Evolutionary conservation across 441 rosid genomes (phyloP).

Genomic region (Dalechampia spathulata): DNA sequence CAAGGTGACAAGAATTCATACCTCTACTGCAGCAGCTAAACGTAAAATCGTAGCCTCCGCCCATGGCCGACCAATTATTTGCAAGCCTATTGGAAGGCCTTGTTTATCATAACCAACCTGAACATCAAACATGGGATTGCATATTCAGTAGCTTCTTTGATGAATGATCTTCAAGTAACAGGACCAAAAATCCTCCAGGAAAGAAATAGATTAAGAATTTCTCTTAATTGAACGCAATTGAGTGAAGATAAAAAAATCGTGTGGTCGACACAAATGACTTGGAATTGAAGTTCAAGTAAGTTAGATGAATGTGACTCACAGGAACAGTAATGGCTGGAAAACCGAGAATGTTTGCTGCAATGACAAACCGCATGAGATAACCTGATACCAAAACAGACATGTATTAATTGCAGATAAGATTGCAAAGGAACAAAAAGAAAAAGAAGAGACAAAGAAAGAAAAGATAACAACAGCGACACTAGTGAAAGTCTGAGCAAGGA

Average conservation of each 20-base stretch:
- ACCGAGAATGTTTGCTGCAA: constrained; percentile 70
- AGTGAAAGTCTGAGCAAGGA: constrained; percentile 20
- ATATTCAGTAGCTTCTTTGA: background rate
- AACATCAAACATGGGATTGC: constrained; percentile 1
- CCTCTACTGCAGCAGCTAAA: constrained; percentile 75
- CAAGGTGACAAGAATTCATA: constrained; percentile 11
- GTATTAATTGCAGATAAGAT: background rate
- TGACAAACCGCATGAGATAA: constrained; percentile 63
- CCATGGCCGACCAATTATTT: constrained; percentile 78
- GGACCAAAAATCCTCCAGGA: background rate
- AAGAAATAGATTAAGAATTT: background rate
- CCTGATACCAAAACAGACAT: constrained; percentile 31
- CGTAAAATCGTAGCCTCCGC: constrained; percentile 68
- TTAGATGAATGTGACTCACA: constrained; percentile 28
- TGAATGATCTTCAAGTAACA: background rate
- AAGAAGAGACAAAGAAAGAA: no score
- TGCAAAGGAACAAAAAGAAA: background rate
- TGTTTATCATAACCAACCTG: constrained; percentile 85
- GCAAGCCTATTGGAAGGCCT: constrained; percentile 85
- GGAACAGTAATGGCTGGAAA: constrained; percentile 83
- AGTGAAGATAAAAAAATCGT: no score
- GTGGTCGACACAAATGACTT: no score
- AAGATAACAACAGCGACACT: constrained; percentile 6
- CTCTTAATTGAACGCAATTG: no score
- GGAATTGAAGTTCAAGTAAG: no score